Base-by-base conservation (phyloP, 2,329 filamentous ascomycete genomes). In the Nakataea oryzae region DNA sequence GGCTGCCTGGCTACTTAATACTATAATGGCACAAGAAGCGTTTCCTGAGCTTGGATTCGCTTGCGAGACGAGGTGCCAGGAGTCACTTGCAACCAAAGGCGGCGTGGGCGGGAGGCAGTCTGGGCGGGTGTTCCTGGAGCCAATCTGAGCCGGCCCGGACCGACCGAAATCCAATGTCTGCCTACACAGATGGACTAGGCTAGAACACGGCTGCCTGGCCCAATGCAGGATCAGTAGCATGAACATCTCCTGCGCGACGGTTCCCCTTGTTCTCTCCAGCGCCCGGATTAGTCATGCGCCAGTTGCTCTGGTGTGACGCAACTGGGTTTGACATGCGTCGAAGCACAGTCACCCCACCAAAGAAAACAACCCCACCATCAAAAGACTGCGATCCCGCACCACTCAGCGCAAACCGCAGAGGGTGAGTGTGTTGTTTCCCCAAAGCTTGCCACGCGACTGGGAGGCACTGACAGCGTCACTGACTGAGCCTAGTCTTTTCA, bases 291-390 rank as follows among this genome's bases (percentile, higher is more conserved):
- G 41, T 50, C 41, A 50, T 50, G 41, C 8, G 17, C 17, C 17
- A 50, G 9, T 50, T n/a, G 41, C 41, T 12, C 11, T 21, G 41
- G 41, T n/a, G 41, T 50, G 41, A 50, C 41, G 41, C 41, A 50
- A 50, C 41, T n/a, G 41, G 41, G 21, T 21, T 50, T 50, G 41
- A 50, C 34, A 32, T 54, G 12, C 12, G 54, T n/a, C 21, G 7
- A 24, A 56, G 24, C 24, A 17, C 47, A 60, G 47, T 60, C 59
- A 60, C 59, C 59, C 59, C 59, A 60, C 59, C 56, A 58, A 29
- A 58, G 41, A 27, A 58, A 27, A 26, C 27, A 59, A 59, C 58
- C 58, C 58, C 58, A 30, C 58, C 58, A 57, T 57, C 11, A 57
- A 57, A 57, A n/a, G 14, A 47, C 17, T 2, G 7, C 34, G 34